phyloP scores from a whole-genome alignment of 805 yeast species.

The Metschnikowia amazonensis region DNA sequence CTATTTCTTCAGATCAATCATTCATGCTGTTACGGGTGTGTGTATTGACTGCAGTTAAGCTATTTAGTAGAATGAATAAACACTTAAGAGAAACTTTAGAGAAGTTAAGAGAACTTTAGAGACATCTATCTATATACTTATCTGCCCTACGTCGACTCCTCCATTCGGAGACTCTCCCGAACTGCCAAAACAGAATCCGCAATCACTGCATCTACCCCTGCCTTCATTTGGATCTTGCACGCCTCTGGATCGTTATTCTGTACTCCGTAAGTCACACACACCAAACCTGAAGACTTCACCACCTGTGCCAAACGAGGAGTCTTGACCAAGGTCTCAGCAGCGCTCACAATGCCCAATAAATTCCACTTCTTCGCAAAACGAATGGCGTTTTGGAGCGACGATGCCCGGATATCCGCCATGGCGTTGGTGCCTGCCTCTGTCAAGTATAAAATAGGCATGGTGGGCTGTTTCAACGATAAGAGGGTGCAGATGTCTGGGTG shows the following conservation, averaged over 20 bases:
- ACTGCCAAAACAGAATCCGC: slow-evolving; percentile 93
- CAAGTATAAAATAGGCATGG: slow-evolving; percentile 83
- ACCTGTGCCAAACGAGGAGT: slow-evolving; percentile 88
- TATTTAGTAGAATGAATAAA: too few species aligned
- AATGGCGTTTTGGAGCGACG: slow-evolving; percentile 85
- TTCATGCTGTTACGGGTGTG: too few species aligned
- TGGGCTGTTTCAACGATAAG: slow-evolving; percentile 86
- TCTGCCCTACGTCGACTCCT: too few species aligned
- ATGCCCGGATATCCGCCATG: slow-evolving; percentile 91
- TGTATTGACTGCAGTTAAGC: too few species aligned
- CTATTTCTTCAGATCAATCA: too few species aligned
- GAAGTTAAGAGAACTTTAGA: too few species aligned
- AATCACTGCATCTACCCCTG: slow-evolving; percentile 98
- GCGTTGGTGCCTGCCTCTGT: slow-evolving; percentile 80
- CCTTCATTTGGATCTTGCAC: slow-evolving; percentile 80
- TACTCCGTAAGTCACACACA: slow-evolving; percentile 88
- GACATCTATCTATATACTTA: too few species aligned
- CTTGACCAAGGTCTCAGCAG: slow-evolving; percentile 78
- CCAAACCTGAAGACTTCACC: slow-evolving; percentile 87
- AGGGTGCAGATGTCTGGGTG: slow-evolving; percentile 90
- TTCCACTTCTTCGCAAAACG: slow-evolving; percentile 91
- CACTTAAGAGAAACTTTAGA: too few species aligned
- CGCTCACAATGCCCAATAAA: slow-evolving; percentile 85
- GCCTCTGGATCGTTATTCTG: slow-evolving; percentile 80
- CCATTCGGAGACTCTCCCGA: slow-evolving; percentile 63